These are phyloP conservation scores for Naganishia randhawae DNA, from an alignment of 768 basidiomycete species.

Conservation along the genomic window DNA sequence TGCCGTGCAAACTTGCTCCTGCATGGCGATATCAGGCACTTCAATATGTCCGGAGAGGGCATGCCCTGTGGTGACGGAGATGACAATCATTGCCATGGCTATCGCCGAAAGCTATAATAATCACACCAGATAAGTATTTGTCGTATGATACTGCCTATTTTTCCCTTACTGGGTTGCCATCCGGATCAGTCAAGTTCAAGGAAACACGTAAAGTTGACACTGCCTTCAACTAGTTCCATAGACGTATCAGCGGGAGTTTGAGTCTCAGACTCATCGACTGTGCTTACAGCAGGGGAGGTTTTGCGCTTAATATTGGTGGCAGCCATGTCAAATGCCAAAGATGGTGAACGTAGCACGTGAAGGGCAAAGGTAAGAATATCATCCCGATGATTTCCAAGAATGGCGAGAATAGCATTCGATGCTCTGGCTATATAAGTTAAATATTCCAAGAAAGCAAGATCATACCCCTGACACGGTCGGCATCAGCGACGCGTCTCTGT, in stretches of 20 bases:
- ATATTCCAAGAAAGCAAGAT: conserved; percentile 36
- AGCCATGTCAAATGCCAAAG: neutral
- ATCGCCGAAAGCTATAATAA: conserved; percentile 13
- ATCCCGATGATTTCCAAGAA: conserved; percentile 28
- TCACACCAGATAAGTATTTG: neutral
- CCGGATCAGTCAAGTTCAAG: neutral
- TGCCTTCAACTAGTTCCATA: neutral
- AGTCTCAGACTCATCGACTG: neutral
- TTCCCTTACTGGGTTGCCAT: neutral
- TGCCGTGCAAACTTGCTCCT: neutral
- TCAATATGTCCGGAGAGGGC: neutral
- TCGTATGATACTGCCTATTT: neutral
- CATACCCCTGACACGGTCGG: conserved; percentile 30
- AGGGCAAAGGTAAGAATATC: conserved; percentile 28
- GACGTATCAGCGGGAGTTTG: neutral
- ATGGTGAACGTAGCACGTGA: neutral
- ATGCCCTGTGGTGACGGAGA: conserved; percentile 5
- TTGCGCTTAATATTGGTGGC: conserved; percentile 8
- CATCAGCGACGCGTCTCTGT: neutral
- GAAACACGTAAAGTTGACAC: neutral
- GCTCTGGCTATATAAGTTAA: conserved; percentile 32
- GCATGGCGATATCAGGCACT: neutral
- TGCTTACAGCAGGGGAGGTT: conserved; percentile 11
- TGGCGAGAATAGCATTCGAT: conserved; percentile 27
- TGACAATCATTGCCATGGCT: conserved; percentile 12